These are phyloP conservation scores for Aeschynomene evenia DNA, from an alignment of 306 rosid species.

Conservation along the genomic window DNA sequence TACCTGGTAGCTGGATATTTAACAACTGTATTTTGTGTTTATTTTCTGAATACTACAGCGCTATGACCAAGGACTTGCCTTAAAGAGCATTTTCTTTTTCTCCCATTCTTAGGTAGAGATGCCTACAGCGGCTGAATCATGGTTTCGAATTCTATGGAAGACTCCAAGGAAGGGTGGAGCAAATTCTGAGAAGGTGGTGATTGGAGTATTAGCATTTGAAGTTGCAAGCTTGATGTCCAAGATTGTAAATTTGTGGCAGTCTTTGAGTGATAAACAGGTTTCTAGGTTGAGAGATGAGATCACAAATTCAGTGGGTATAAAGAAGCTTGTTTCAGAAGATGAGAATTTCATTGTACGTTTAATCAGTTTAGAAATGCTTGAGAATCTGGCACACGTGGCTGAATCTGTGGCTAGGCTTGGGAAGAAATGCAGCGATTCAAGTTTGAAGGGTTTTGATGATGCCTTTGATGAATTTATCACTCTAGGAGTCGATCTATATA, in stretches of 20 bases:
- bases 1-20: conserved; percentile 9
- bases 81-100: conserved; percentile 36
- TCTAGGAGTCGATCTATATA: conserved; percentile 56
- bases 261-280: conserved; percentile 79
- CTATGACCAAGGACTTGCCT: conserved; percentile 37
- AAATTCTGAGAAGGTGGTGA: conserved; percentile 51
- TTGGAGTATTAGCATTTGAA: conserved; percentile 96
- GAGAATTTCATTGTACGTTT: conserved; percentile 59
- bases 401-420: conserved; percentile 84
- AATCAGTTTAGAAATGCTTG: conserved; percentile 70
- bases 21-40: conserved; percentile 17
- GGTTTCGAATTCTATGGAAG: conserved; percentile 91
- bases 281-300: conserved; percentile 74
- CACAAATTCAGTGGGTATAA: conserved; percentile 65
- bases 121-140: conserved; percentile 72
- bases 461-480: conserved; percentile 56
- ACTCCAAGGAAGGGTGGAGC: conserved; percentile 60
- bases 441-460: conserved; percentile 62
- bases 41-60: conserved; percentile 35
- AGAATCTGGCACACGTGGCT: conserved; percentile 67
- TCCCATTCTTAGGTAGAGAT: conserved; percentile 34
- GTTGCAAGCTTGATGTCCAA: conserved; percentile 93
- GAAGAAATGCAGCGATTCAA: conserved; percentile 73
- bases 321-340: conserved; percentile 82
- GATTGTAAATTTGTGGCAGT: conserved; percentile 84